Percentiles rank a stretch among this genome's conserved stretches.
Evolutionary conservation across 495 filamentous ascomycete species (phyloP).

Genomic region (Penicillium longicatenatum): DNA sequence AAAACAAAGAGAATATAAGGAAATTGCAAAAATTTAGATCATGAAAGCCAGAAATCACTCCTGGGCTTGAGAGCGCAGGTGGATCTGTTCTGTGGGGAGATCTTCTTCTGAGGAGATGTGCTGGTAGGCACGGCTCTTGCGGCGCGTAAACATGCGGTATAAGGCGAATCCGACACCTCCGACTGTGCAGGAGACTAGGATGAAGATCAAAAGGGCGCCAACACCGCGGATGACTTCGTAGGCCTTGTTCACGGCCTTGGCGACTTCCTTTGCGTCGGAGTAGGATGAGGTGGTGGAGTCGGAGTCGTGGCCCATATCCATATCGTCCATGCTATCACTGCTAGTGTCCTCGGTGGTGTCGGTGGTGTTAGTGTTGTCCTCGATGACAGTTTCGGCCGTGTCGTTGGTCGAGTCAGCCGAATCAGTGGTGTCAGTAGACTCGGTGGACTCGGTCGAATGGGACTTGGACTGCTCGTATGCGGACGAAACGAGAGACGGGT

Average conservation of each 20-base stretch:
- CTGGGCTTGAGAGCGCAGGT: conserved; percentile 13
- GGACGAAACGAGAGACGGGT: conserved; percentile 31
- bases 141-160: conserved; percentile 26
- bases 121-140: conserved; percentile 34
- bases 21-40: neutral
- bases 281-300: conserved; percentile 9
- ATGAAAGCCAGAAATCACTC: conserved; percentile 11
- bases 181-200: conserved; percentile 29
- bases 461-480: conserved; percentile 18
- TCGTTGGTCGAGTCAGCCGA: neutral
- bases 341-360: neutral
- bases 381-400: neutral
- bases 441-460: neutral
- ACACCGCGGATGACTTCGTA: conserved; percentile 40
- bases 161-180: conserved; percentile 29
- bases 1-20: conserved; percentile 1
- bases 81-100: conserved; percentile 29
- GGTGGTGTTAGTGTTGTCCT: conserved; percentile 1
- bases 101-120: conserved; percentile 39
- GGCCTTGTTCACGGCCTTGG: conserved; percentile 36
- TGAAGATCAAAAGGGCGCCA: conserved; percentile 36
- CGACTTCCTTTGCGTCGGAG: conserved; percentile 34
- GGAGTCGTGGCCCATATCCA: conserved; percentile 15
- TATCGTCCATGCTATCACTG: conserved; percentile 17
- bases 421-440: conserved; percentile 12